Conservation (phyloP, 192 early-diverging fungal genomes). For the Coemansia sp. region DNA sequence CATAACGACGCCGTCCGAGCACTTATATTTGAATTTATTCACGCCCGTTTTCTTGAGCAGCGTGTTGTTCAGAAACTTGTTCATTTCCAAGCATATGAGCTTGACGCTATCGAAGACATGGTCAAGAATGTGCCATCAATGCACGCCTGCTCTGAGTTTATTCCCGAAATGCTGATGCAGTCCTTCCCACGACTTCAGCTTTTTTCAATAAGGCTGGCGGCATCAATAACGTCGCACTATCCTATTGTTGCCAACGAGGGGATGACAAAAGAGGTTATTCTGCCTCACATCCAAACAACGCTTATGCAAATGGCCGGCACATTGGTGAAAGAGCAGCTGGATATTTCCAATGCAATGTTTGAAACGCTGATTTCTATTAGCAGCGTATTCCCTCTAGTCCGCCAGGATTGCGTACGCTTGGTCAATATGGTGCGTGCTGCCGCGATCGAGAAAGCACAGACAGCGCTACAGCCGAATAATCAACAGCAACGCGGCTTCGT, state of each 20-base stretch:
- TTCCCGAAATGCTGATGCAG: constrained; percentile 59
- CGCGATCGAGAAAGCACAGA: constrained; percentile 14
- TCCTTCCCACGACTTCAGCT: constrained; percentile 33
- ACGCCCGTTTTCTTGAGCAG: constrained; percentile 63
- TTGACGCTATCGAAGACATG: constrained; percentile 54
- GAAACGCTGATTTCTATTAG: constrained; percentile 25
- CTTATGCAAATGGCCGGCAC: constrained; percentile 36
- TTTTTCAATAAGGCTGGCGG: constrained; percentile 46
- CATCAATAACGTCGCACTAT: constrained; percentile 41
- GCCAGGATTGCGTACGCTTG: constrained; percentile 28
- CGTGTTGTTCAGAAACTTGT: constrained; percentile 57
- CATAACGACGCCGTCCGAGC: constrained; percentile 15
- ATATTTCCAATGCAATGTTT: constrained; percentile 40
- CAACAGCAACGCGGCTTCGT: neutral
- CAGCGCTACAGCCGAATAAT: neutral
- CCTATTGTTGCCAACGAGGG: constrained; percentile 43
- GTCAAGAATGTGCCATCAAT: constrained; percentile 67
- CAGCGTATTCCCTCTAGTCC: constrained; percentile 20
- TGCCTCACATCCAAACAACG: constrained; percentile 50
- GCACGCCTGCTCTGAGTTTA: constrained; percentile 61
- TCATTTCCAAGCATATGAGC: constrained; percentile 65
- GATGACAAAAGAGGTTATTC: constrained; percentile 50
- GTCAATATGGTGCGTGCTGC: constrained; percentile 19
- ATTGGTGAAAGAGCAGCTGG: constrained; percentile 26
- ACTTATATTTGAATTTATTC: constrained; percentile 60